Conservation (phyloP, 371 early-diverging fungal species). For the Mucor plumbeus region DNA sequence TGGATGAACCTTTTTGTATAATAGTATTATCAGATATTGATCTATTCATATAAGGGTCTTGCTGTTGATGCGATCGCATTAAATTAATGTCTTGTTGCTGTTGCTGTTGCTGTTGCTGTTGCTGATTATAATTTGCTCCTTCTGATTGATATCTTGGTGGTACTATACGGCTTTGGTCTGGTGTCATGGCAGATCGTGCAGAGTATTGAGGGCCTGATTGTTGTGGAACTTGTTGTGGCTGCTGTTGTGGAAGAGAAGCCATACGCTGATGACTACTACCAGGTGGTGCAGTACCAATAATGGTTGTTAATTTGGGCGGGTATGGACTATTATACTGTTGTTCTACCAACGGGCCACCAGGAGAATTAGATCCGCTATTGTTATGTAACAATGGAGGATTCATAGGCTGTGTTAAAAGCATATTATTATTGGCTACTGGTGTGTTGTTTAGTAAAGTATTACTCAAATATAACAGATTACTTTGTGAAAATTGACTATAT, state of each 20-base stretch:
- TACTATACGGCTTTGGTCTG: neutral
- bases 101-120: slow-evolving; percentile 9
- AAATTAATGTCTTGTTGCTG: neutral
- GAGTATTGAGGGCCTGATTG: neutral
- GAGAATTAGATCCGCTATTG: slow-evolving; percentile 1
- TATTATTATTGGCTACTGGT: slow-evolving; percentile 5
- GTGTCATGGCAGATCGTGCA: neutral
- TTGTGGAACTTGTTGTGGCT: neutral
- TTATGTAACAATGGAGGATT: slow-evolving; percentile 3
- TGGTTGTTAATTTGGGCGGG: slow-evolving; percentile 19
- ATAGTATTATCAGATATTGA: slow-evolving; percentile 14
- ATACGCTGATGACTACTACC: neutral
- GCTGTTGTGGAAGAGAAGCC: slow-evolving; percentile 1
- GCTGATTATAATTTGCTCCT: neutral
- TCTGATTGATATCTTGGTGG: slow-evolving; percentile 15
- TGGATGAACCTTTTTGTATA: slow-evolving; percentile 17
- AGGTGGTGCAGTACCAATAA: slow-evolving; percentile 14
- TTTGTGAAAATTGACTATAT: slow-evolving; percentile 27
- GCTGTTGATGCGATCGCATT: neutral
- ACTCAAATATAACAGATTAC: slow-evolving; percentile 24
- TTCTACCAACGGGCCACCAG: neutral
- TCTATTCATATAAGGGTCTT: slow-evolving; percentile 6
- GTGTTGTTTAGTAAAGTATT: slow-evolving; percentile 2
- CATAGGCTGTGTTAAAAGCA: slow-evolving; percentile 30
- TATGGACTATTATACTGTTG: neutral